These are phyloP conservation scores for Cutaneotrichosporon cyanovorans DNA, from an alignment of 1,284 basidiomycete genomes.

Conservation along the genomic window DNA sequence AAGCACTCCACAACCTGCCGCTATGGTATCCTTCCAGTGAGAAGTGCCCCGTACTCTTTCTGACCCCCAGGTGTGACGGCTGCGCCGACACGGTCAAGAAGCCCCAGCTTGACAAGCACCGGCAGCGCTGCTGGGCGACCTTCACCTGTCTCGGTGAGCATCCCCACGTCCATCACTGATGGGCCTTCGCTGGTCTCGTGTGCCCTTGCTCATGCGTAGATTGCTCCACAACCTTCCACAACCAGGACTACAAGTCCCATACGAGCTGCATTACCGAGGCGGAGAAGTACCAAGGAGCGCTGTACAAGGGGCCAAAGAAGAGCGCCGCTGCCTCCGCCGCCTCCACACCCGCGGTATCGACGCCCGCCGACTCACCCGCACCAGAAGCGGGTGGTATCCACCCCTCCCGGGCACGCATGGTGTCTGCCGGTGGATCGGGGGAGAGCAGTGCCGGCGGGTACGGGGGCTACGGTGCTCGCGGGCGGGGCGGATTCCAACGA, in stretches of 20 bases:
- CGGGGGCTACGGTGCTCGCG: slow-evolving; percentile 3
- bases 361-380: slow-evolving; percentile 13
- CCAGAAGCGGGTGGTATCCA: slow-evolving; percentile 25
- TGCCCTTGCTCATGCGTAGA: too few relatives aligned
- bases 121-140: slow-evolving; percentile 49
- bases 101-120: slow-evolving; percentile 59
- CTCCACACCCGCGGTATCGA: slow-evolving; percentile 15
- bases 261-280: slow-evolving; percentile 80
- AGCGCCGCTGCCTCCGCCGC: slow-evolving; percentile 10
- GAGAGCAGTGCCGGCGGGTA: not conserved
- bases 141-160: slow-evolving; percentile 65
- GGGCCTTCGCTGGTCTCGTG: too few relatives aligned
- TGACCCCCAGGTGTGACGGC: slow-evolving; percentile 50
- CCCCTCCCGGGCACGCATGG: slow-evolving; percentile 27
- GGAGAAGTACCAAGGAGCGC: slow-evolving; percentile 78
- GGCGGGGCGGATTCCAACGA: slow-evolving; percentile 9
- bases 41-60: slow-evolving; percentile 17
- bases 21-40: slow-evolving; percentile 58
- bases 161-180: too few relatives aligned
- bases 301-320: slow-evolving; percentile 61
- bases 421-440: slow-evolving; percentile 1
- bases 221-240: slow-evolving; percentile 70
- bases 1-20: too few relatives aligned
- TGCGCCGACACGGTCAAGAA: slow-evolving; percentile 84
- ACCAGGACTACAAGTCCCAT: slow-evolving; percentile 68